Conservation (phyloP, 371 early-diverging fungal species). For the Circinella minor region DNA sequence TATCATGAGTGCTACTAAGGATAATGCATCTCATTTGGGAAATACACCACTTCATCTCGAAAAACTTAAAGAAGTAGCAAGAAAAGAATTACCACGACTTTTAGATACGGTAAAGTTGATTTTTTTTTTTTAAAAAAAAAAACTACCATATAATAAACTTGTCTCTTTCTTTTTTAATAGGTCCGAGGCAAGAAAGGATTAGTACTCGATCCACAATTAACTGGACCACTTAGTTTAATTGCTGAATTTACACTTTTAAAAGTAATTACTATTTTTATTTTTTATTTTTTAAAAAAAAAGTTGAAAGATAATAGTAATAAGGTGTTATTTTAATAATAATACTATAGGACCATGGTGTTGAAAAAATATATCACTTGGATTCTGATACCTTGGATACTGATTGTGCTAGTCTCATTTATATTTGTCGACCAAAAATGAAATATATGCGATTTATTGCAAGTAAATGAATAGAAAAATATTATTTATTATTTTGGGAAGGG, state of each 20-base stretch:
- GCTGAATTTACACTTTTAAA: conserved; percentile 86
- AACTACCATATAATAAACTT: background rate
- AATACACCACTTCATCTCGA: conserved; percentile 61
- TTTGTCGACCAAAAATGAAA: conserved; percentile 77
- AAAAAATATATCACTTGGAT: conserved; percentile 87
- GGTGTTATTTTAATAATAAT: background rate
- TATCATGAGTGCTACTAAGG: conserved; percentile 14
- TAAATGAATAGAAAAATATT: conserved; percentile 28
- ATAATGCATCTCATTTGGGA: conserved; percentile 45
- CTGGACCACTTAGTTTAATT: conserved; percentile 84
- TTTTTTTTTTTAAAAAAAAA: too few relatives aligned
- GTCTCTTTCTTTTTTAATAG: conserved; percentile 35
- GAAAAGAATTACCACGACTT: conserved; percentile 72
- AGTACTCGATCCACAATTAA: conserved; percentile 84
- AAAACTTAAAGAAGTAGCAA: conserved; percentile 68
- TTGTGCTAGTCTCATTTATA: conserved; percentile 76
- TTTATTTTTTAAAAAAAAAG: background rate
- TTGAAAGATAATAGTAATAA: background rate
- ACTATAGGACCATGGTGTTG: conserved; percentile 90
- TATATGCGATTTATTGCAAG: conserved; percentile 87
- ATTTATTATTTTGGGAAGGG: background rate
- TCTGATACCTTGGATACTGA: conserved; percentile 68
- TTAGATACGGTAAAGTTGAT: conserved; percentile 68
- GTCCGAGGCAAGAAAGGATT: conserved; percentile 90
- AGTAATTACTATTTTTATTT: conserved; percentile 43